Base-by-base conservation (phyloP, 345 rosid species). In the Excoecaria cochinchinensis region DNA sequence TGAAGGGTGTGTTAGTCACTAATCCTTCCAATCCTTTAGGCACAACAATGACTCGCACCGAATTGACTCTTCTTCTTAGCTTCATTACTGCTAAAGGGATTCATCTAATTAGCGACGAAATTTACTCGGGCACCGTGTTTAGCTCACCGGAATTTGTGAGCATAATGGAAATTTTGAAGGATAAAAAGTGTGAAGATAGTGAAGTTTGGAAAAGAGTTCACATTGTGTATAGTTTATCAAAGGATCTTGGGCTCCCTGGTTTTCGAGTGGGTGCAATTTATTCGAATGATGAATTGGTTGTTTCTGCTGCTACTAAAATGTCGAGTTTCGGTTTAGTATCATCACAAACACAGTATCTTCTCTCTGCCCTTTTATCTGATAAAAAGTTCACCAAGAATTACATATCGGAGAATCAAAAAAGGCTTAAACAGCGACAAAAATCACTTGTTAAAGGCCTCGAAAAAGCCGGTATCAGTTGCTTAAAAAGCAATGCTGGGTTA, bases 11-110 rank as follows among this genome's bases (percentile, higher is more conserved):
- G 52, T 80, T 91, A 38, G 84, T 90, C 44, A 92, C 97, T 11
- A 92, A 92, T 85, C 97, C 97, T 19, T 92, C 94, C 1, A 92
- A 92, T 62, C 97, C 97, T 42, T 78, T 92, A 76, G 97, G 97
- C 75, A 92, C 91, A 17, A 82, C 94, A 21, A 82, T 85, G 84
- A 83, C 75, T 55, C 84, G 89, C 73, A 72, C 71, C 22, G 97
- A 92, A 72, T 77, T 90, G 48, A 87, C 85, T 81, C 91, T 89
- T 81, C 91, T 92, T 53, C 63, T 92, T 42, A 84, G 71, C 85
- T 92, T 92, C 82, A 82, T 90, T 48, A 53, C 89, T 5, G 81
- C 70, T 25, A 92, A 92, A 58, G 75, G 76, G 52, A 84, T 90
- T 76, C 97, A 92, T 75, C 88, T 91, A 42, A 84, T 91, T 3